Conservation (phyloP, 441 rosid species). For the Populus tomentosa region DNA sequence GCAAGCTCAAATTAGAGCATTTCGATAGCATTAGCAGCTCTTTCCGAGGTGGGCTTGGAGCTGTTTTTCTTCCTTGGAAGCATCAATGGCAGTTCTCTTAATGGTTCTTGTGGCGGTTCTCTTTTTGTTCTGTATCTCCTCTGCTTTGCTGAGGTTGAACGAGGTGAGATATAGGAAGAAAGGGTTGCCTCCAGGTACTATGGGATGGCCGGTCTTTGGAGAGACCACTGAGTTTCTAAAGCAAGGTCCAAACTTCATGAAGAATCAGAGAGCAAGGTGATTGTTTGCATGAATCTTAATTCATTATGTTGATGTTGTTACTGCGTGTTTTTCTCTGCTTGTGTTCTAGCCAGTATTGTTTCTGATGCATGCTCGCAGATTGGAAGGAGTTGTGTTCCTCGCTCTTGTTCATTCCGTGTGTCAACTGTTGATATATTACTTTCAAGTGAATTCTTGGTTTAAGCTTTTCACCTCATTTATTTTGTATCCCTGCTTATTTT, state of each 20-base stretch:
- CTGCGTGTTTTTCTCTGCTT: neutral
- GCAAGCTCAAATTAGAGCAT: conserved; percentile 26
- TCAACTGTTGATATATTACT: conserved; percentile 11
- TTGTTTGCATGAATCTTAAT: neutral
- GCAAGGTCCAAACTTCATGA: conserved; percentile 95
- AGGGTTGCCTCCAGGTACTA: conserved; percentile 90
- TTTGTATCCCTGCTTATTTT: neutral
- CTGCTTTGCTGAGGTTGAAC: conserved; percentile 74
- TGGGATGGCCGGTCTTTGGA: conserved; percentile 97
- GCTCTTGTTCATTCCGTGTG: neutral
- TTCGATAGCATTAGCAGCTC: conserved; percentile 27
- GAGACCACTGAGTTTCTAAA: conserved; percentile 92
- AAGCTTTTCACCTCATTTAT: neutral
- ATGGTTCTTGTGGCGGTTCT: conserved; percentile 34
- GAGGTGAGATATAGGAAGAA: conserved; percentile 65
- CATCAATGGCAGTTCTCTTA: conserved; percentile 62
- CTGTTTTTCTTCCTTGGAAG: neutral
- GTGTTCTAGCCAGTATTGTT: neutral
- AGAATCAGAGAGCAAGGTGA: conserved; percentile 66
- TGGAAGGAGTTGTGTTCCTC: neutral
- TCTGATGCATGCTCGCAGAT: neutral
- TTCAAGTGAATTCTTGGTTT: conserved; percentile 1
- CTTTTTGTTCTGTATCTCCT: conserved; percentile 48
- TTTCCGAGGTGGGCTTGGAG: conserved; percentile 15
- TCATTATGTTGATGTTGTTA: neutral